Evolutionary conservation across 225 moss, liverwort and hornwort genomes (phyloP).

Genomic region (Climacium dendroides): DNA sequence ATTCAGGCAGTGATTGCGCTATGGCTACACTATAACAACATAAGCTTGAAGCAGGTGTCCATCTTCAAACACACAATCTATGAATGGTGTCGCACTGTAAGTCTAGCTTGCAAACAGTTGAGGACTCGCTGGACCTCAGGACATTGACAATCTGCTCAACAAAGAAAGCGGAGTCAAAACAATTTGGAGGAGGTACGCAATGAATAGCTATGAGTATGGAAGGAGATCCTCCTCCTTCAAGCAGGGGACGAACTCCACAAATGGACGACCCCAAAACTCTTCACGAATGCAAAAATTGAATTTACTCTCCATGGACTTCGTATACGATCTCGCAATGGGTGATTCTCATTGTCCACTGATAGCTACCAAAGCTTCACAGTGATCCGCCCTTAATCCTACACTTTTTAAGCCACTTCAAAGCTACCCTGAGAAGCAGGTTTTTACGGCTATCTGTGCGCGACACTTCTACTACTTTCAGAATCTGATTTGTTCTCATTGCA

Average conservation of each 20-base stretch:
- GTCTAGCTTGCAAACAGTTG: background rate
- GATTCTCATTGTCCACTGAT: background rate
- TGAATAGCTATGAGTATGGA: background rate
- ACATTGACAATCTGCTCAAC: background rate
- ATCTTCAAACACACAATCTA: background rate
- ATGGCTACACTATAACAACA: background rate
- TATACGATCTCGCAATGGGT: background rate
- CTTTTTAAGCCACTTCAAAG: background rate
- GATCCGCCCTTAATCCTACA: background rate
- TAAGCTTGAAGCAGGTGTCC: background rate
- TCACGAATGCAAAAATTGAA: background rate
- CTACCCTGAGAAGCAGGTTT: background rate
- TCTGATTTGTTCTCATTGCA: background rate
- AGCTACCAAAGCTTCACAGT: background rate
- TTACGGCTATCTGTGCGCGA: background rate
- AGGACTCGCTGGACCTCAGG: background rate
- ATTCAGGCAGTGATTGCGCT: background rate
- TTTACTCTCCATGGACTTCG: background rate
- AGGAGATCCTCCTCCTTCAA: background rate
- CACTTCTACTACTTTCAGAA: background rate
- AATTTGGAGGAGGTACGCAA: background rate
- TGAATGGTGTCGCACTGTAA: background rate
- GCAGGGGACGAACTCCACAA: background rate
- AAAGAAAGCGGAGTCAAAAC: background rate
- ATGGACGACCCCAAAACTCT: background rate